phyloP scores from a whole-genome alignment of 768 basidiomycete species.

The Termitomyces titanicus region DNA sequence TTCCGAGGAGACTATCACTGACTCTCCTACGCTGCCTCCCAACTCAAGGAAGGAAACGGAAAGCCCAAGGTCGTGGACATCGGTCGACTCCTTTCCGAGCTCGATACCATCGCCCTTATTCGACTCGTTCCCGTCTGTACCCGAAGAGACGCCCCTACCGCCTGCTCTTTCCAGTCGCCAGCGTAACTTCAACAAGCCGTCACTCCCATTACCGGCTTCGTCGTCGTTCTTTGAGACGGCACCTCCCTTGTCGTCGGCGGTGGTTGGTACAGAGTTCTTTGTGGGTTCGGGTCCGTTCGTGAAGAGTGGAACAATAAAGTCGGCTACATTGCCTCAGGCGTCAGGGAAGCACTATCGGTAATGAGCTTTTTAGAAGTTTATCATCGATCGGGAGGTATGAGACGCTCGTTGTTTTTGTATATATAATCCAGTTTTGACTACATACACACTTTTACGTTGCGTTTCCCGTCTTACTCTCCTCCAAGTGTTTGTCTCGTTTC shows the following conservation, averaged over 20 bases:
- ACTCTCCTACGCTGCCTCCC: slow-evolving; percentile 11
- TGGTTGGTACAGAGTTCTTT: slow-evolving; percentile 16
- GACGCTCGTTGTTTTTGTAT: background rate
- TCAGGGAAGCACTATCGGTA: slow-evolving; percentile 4
- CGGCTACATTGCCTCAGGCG: background rate
- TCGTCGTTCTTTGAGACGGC: slow-evolving; percentile 19
- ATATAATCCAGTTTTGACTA: background rate
- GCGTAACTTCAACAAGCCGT: slow-evolving; percentile 8
- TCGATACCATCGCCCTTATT: slow-evolving; percentile 44
- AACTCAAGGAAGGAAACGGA: slow-evolving; percentile 7
- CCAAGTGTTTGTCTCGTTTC: background rate
- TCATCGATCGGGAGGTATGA: background rate
- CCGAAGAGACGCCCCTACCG: slow-evolving; percentile 39
- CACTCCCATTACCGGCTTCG: slow-evolving; percentile 6
- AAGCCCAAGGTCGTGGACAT: slow-evolving; percentile 46
- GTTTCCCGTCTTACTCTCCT: background rate
- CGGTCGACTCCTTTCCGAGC: slow-evolving; percentile 36
- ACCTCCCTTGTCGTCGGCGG: slow-evolving; percentile 10
- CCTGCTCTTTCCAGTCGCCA: slow-evolving; percentile 13
- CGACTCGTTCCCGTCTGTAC: slow-evolving; percentile 72
- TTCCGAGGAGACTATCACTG: slow-evolving; percentile 14
- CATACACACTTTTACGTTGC: background rate
- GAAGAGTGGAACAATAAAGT: slow-evolving; percentile 6
- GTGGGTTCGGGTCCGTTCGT: slow-evolving; percentile 1
- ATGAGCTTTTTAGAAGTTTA: background rate